Evolutionary conservation across 2,329 filamentous ascomycete genomes (phyloP).

Genomic region (Macrophomina phaseolina): DNA sequence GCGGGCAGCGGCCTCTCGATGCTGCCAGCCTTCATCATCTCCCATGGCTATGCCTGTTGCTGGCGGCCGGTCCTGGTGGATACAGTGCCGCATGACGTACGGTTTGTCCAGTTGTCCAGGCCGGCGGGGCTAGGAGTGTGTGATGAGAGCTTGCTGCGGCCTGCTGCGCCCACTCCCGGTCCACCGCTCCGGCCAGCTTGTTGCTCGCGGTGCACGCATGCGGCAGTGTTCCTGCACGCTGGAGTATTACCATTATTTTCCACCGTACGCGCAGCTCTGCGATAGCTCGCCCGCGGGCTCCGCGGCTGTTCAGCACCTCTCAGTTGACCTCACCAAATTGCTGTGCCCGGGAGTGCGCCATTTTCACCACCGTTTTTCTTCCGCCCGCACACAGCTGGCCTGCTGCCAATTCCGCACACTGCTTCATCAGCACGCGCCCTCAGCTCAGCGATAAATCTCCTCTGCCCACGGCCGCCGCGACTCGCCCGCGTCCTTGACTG

Average conservation of each 20-base stretch:
- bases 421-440: slow-evolving; percentile 8
- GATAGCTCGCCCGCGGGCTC: neutral
- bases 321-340: too few relatives aligned
- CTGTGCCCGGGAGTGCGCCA: too few relatives aligned
- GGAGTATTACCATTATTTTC: too few relatives aligned
- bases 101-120: slow-evolving; percentile 12
- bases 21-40: neutral
- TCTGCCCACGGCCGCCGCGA: neutral
- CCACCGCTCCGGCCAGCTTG: too few relatives aligned
- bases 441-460: slow-evolving; percentile 3
- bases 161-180: slow-evolving; percentile 4
- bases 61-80: neutral
- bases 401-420: neutral
- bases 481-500: neutral
- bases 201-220: neutral
- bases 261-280: neutral
- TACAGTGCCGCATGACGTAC: neutral
- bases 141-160: slow-evolving; percentile 5
- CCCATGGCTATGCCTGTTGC: neutral
- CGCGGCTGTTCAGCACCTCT: neutral
- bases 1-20: neutral
- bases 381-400: too few relatives aligned
- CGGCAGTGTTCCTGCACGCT: neutral
- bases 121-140: neutral
- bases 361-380: neutral